Evolutionary conservation across 202 grass and related monocot species (phyloP).

Genomic region (Schoenoplectus triqueter): DNA sequence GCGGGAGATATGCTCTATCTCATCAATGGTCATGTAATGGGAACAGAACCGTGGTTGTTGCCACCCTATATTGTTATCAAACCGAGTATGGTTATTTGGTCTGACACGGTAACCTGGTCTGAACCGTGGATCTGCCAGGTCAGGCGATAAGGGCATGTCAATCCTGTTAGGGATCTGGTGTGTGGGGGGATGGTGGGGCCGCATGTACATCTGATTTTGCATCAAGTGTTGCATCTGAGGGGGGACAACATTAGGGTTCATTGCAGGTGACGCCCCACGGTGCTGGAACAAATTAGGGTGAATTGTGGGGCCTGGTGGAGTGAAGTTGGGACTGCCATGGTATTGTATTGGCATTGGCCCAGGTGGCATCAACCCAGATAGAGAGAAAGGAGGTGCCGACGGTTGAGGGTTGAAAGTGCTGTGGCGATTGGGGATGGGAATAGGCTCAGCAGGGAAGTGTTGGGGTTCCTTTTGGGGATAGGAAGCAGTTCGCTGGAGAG

Average conservation of each 20-base stretch:
- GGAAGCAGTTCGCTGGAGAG: conserved; percentile 65
- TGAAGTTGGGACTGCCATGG: conserved; percentile 42
- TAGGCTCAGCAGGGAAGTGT: conserved; percentile 50
- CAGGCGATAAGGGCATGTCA: conserved; percentile 48
- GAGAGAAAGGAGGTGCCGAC: conserved; percentile 20
- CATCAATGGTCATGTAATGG: conserved; percentile 71
- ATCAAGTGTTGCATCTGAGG: conserved; percentile 34
- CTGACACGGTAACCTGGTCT: conserved; percentile 48
- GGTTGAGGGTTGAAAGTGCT: conserved; percentile 41
- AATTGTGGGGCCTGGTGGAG: conserved; percentile 33
- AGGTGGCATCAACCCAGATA: conserved; percentile 42
- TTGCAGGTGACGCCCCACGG: not conserved
- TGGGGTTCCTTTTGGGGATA: conserved; percentile 75
- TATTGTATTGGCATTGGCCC: conserved; percentile 48
- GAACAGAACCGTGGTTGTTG: conserved; percentile 52
- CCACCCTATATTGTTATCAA: conserved; percentile 53
- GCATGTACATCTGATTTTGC: conserved; percentile 55
- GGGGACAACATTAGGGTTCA: conserved; percentile 3
- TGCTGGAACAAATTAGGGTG: conserved; percentile 35
- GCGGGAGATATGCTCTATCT: conserved; percentile 78
- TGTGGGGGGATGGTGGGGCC: conserved; percentile 45
- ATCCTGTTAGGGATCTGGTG: conserved; percentile 59
- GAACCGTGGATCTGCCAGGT: conserved; percentile 57
- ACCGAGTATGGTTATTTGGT: conserved; percentile 47
- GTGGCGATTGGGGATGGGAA: conserved; percentile 52